Evolutionary conservation across 768 basidiomycete genomes (phyloP), one percentile per base, ranked within the genome.

Genomic region (Phlebiopsis gigantea): DNA sequence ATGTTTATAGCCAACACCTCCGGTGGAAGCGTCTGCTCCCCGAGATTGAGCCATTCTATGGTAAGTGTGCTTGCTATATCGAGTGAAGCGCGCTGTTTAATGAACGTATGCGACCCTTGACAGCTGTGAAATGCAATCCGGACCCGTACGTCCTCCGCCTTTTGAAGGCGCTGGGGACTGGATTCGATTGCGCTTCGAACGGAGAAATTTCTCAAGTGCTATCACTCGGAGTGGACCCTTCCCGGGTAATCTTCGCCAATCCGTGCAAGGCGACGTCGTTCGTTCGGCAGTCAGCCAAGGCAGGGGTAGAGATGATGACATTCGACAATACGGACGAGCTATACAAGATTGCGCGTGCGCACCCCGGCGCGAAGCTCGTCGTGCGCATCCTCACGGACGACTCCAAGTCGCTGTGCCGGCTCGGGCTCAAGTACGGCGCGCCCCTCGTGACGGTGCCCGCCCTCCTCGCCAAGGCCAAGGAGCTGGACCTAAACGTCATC

Each of bases 261-360:
- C 97, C 97, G 0, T 98, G 97, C 86, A 99, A 99, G 75, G 91
- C 97, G 1, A 79, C 83, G 10, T 96, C 93, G 0, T 98, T 95
- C 75, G 80, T 99, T 65, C 89, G 94, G 48, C 82, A 84, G 63
- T 90, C 97, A 15, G 85, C 85, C 42, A 84, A 80, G 63, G 72
- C 76, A 29, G 85, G 89, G 21, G 95, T 98, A 52, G 81, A 92
- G 67, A 85, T 81, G 75, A 97, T 98, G 96, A 98, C 96, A 5
- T 99, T 99, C 69, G 97, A 99, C 76, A 99, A 98, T 72, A 81
- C 82, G 41, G 97, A 99, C 73, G 97, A 99, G 69, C 76, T 99
- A 17, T 81, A 88, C 83, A 99, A 99, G 75, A 83, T 98, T 58
- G 84, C 89, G 17, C 85, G 88, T 30, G 73, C 78, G 5, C 85